A percentile compares a stretch with the other conserved stretches of the same genome.
Evolutionary conservation across 768 basidiomycete species (phyloP).

Genomic region (Clavulina sp.): DNA sequence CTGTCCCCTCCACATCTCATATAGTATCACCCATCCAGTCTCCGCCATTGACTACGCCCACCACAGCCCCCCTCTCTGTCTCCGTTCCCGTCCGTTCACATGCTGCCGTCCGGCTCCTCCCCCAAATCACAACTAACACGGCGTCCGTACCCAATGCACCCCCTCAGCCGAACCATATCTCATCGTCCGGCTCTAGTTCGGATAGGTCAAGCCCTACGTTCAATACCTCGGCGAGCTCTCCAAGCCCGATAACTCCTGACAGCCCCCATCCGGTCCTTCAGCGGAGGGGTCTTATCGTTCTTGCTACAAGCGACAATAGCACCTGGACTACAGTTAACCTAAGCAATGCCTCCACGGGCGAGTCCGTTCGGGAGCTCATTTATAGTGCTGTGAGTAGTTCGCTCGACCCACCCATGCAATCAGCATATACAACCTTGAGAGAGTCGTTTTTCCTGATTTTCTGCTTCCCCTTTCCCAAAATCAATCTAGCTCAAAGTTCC

Average conservation of each 20-base stretch:
- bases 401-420: not conserved
- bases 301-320: not conserved
- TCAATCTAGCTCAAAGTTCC: constrained; percentile 47
- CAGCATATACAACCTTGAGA: not conserved
- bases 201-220: too few species aligned
- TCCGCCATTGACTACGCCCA: too few species aligned
- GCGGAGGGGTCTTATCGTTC: not conserved
- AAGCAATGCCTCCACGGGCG: constrained; percentile 41
- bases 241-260: not conserved
- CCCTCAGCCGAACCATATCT: too few species aligned
- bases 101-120: not conserved
- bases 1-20: too few species aligned
- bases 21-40: too few species aligned
- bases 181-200: too few species aligned
- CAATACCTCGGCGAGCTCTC: too few species aligned
- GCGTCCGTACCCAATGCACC: too few species aligned
- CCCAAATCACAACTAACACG: too few species aligned
- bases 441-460: not conserved
- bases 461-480: too few species aligned
- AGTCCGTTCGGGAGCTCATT: constrained; percentile 62
- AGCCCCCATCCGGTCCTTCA: not conserved
- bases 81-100: not conserved
- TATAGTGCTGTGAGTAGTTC: constrained; percentile 43
- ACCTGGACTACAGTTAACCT: constrained; percentile 34
- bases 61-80: not conserved